Conservation (phyloP, 2,329 filamentous ascomycete species). For the Ophiostoma populinum region DNA sequence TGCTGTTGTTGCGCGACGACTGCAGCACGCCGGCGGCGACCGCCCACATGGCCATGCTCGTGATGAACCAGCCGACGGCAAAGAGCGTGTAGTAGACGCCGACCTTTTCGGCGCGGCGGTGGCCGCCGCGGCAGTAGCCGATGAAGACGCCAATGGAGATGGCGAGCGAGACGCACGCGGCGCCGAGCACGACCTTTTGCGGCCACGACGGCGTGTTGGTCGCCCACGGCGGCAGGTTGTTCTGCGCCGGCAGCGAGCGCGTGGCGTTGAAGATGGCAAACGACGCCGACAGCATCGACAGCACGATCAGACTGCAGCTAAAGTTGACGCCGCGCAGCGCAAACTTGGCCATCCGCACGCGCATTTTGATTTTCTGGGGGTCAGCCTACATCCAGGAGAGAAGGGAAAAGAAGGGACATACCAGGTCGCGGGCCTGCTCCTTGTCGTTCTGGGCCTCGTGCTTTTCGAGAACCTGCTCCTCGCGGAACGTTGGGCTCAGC, state of each 20-base stretch:
- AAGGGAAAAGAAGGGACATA: constrained; percentile 30
- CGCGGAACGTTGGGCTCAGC: constrained; percentile 76
- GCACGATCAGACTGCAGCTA: constrained; percentile 86
- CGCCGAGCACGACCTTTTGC: constrained; percentile 64
- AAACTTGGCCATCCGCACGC: constrained; percentile 85
- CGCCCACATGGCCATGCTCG: constrained; percentile 85
- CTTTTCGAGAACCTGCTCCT: constrained; percentile 78
- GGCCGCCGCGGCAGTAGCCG: constrained; percentile 77
- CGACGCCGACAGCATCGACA: constrained; percentile 76
- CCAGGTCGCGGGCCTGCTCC: constrained; percentile 72
- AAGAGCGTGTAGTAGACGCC: constrained; percentile 93
- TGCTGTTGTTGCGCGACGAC: constrained; percentile 51
- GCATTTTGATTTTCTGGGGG: constrained; percentile 70
- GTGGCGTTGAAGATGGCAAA: constrained; percentile 89
- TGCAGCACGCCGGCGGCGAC: constrained; percentile 74
- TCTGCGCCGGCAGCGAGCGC: constrained; percentile 53
- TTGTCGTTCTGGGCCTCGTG: constrained; percentile 66
- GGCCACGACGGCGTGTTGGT: constrained; percentile 68
- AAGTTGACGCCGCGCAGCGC: constrained; percentile 93
- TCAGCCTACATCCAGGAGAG: not conserved
- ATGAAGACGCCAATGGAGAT: constrained; percentile 67
- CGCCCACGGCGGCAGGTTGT: constrained; percentile 74
- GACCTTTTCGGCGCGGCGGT: constrained; percentile 77
- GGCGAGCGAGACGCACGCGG: constrained; percentile 64
- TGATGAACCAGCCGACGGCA: constrained; percentile 81